Evolutionary conservation across 352 stramenopile species (phyloP).

Genomic region (Phytophthora podocarpi): DNA sequence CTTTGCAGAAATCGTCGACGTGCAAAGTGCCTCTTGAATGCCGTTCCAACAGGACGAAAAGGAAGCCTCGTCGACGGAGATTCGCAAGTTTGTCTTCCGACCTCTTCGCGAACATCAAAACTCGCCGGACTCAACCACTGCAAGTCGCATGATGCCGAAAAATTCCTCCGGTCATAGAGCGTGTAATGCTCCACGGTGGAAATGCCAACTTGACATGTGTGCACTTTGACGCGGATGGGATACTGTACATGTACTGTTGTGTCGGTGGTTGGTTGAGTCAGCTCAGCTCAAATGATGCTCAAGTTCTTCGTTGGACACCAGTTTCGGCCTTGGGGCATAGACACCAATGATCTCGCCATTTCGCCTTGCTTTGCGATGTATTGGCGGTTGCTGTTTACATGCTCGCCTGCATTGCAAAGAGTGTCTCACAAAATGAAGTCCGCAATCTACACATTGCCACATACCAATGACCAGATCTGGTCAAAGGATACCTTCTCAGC

Average conservation of each 20-base stretch:
- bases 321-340: no score
- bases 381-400: no score
- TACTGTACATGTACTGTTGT: no score
- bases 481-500: slow-evolving; percentile 7
- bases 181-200: slow-evolving; percentile 16
- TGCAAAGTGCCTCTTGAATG: slow-evolving; percentile 1
- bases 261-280: no score
- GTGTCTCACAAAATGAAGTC: slow-evolving; percentile 3
- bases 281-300: no score
- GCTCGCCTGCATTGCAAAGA: neutral
- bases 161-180: slow-evolving; percentile 9
- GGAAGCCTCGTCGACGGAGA: slow-evolving; percentile 6
- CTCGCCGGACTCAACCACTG: slow-evolving; percentile 3
- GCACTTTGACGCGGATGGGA: slow-evolving; percentile 6
- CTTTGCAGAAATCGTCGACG: slow-evolving; percentile 4
- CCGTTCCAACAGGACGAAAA: slow-evolving; percentile 16
- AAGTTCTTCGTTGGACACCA: no score
- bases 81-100: slow-evolving; percentile 19
- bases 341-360: no score
- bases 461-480: slow-evolving; percentile 8
- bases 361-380: no score
- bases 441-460: slow-evolving; percentile 2
- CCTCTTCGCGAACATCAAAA: slow-evolving; percentile 16
- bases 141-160: slow-evolving; percentile 1
- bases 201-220: slow-evolving; percentile 22